phyloP scores from a whole-genome alignment of 768 basidiomycete genomes.

The Psilocybe azurescens region DNA sequence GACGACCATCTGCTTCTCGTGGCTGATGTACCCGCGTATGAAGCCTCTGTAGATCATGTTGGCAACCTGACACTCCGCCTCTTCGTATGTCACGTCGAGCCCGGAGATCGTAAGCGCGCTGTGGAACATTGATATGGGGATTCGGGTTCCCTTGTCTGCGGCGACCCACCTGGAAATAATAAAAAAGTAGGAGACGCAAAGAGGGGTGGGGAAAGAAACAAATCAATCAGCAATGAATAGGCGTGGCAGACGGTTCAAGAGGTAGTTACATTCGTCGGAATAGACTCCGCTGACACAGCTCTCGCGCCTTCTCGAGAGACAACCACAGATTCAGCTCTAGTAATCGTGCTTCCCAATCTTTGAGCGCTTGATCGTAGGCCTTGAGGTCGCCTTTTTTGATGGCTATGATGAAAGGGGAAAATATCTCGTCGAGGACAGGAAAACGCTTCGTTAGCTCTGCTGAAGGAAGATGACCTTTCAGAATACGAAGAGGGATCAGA shows the following conservation, averaged over 20 bases:
- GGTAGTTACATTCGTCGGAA: slow-evolving; percentile 75
- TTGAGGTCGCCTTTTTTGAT: slow-evolving; percentile 79
- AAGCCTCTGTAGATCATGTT: slow-evolving; percentile 95
- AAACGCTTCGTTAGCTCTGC: slow-evolving; percentile 70
- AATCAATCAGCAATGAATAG: neutral
- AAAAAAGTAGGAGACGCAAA: neutral
- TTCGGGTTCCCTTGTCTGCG: slow-evolving; percentile 71
- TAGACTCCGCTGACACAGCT: slow-evolving; percentile 82
- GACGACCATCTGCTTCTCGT: slow-evolving; percentile 94
- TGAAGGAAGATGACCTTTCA: slow-evolving; percentile 88
- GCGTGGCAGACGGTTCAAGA: neutral
- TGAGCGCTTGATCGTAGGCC: slow-evolving; percentile 82
- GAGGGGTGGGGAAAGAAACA: slow-evolving; percentile 5
- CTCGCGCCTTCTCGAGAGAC: slow-evolving; percentile 86
- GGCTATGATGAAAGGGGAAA: slow-evolving; percentile 80
- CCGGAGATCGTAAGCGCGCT: slow-evolving; percentile 75
- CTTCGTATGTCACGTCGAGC: slow-evolving; percentile 71
- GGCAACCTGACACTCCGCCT: slow-evolving; percentile 92
- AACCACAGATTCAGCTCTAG: slow-evolving; percentile 90
- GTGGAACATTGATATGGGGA: slow-evolving; percentile 84
- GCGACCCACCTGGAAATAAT: slow-evolving; percentile 73
- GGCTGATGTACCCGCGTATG: slow-evolving; percentile 95
- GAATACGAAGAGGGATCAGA: slow-evolving; percentile 86
- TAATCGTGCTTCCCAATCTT: slow-evolving; percentile 70
- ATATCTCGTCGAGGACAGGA: slow-evolving; percentile 74